Evolutionary conservation across 345 rosid species (phyloP), one percentile per base, ranked within the genome.

Genomic region (Salix arbutifolia): DNA sequence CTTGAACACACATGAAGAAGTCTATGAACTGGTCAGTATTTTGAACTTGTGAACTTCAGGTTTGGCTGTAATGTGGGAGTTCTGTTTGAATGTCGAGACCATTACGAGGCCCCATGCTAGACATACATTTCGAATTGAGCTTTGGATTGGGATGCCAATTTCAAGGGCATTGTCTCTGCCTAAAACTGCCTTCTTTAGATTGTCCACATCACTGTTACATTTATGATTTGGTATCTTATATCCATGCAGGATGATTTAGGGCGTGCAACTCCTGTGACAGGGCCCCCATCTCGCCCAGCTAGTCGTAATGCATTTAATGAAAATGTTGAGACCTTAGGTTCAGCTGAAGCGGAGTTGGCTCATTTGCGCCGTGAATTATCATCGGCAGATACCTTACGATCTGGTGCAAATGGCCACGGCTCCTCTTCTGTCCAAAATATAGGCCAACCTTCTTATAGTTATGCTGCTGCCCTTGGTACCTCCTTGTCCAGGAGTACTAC

Each of bases 401-500:
- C 90, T 46, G 78, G 77, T 69, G 77, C 86, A 1, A 89, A 81
- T 83, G 84, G 74, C 66, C 92, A 83, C 56, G 88, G 90, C 58
- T 78, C 87, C 16, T 78, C 94, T 72, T 79, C 84, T 7, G 84
- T 82, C 69, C 93, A 84, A 74, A 86, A 73, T 74, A 71, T 82
- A 56, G 90, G 92, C 42, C 85, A 77, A 53, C 79, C 88, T 46
- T 90, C 97, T 37, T 86, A 85, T 67, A 78, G 92, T 65, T 93
- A 92, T 81, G 98, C 97, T 77, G 88, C 95, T 83, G 97, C 83
- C 38, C 83, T 94, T 0, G 97, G 97, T 35, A 62, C 92, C 74
- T 86, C 98, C 46, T 74, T 95, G 83, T 94, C 98, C 44, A 85
- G 98, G 76, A 89, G 89, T 71, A 89, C 87, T 33, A 95, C 99